Percentiles rank a stretch among this genome's conserved stretches.
phyloP scores from a whole-genome alignment of 306 rosid genomes.

The Senna siamea region DNA sequence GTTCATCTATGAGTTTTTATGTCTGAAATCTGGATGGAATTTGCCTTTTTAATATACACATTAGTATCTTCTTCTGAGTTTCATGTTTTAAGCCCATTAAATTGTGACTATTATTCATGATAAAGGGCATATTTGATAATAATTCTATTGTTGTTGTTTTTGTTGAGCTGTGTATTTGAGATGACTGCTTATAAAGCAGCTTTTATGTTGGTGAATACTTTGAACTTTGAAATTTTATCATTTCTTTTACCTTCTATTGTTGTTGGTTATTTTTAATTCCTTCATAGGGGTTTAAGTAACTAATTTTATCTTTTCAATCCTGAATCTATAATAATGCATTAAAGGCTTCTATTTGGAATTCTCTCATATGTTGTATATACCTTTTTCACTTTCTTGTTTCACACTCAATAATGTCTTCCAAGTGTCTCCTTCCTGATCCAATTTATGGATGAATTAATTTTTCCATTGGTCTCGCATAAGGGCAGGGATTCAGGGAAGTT shows the following conservation, averaged over 20 bases:
- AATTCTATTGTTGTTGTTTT: neutral
- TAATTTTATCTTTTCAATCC: neutral
- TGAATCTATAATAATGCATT: neutral
- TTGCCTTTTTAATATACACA: constrained; percentile 7
- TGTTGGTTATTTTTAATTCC: neutral
- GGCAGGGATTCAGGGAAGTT: neutral
- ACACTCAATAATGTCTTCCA: neutral
- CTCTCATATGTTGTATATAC: neutral
- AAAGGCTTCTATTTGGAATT: neutral
- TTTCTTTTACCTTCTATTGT: neutral
- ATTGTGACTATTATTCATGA: neutral
- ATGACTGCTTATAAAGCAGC: neutral
- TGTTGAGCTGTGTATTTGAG: neutral
- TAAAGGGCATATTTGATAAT: neutral
- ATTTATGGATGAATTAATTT: neutral
- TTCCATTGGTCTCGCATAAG: neutral
- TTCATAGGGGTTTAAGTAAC: neutral
- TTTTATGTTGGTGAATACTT: neutral
- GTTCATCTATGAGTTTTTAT: neutral
- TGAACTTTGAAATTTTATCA: neutral
- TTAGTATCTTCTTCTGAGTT: neutral
- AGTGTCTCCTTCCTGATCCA: neutral
- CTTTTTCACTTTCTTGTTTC: neutral
- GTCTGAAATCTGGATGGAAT: constrained; percentile 11
- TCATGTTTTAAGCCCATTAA: neutral